Evolutionary conservation across 1,139 yeast species (phyloP), one percentile per base, ranked within the genome.

Genomic region (Magnusiomyces paraingens): DNA sequence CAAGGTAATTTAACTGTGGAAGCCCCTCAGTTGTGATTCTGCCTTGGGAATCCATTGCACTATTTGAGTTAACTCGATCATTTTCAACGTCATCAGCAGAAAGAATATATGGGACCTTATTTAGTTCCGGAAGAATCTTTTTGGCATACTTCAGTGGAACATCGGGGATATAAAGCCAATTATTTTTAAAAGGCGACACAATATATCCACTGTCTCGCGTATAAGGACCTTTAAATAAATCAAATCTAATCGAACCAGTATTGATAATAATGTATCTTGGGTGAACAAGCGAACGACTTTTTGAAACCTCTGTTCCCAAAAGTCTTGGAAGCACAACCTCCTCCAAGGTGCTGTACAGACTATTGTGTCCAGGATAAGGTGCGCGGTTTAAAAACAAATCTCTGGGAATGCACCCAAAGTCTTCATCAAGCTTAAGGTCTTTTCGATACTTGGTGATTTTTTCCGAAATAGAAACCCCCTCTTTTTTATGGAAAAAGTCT

Each of bases 221-320:
- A 66, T 85, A 93, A 1, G 84, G 82, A 0, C 98, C 99, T 66
- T 84, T 81, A 71, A 86, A 86, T 54, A 93, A 70, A 66, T 93
- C 98, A 66, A 88, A 93, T 51, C 99, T 78, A 3, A 93, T 78
- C 0, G 95, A 86, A 0, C 98, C 98, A 0, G 97, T 86, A 65
- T 93, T 93, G 56, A 89, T 80, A 49, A 87, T 71, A 36, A 89
- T 77, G 26, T 83, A 72, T 56, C 96, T 74, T 29, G 86, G 79
- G 21, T 58, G 59, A 2, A 57, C 57, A 2, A 40, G 17, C 11
- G 58, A 49, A 11, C 59, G 58, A 11, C 49, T 55, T 12, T 49
- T 32, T 1, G 56, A 26, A n/a, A 61, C 55, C 26, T 56, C 46
- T 1, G 40, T 39, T 11, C 59, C 68, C n/a, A 68, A 68, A 45